phyloP scores from a whole-genome alignment of 139 green algal genomes.

The Cymbomonas tetramitiformis region DNA sequence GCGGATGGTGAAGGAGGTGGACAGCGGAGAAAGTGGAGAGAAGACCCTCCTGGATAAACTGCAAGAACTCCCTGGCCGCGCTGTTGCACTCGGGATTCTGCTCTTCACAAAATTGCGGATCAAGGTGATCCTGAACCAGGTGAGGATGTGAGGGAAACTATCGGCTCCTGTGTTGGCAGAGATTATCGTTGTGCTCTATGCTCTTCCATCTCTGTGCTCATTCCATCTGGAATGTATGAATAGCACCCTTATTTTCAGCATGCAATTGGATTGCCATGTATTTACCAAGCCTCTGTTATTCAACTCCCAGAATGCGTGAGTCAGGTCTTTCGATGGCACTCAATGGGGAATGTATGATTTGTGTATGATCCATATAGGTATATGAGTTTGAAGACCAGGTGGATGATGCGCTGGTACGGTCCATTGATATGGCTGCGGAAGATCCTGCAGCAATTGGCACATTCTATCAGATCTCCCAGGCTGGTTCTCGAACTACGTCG shows the following conservation, averaged over 20 bases:
- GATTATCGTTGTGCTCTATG: too few relatives aligned
- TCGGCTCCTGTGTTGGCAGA: too few relatives aligned
- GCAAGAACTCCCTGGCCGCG: neutral
- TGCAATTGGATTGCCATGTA: too few relatives aligned
- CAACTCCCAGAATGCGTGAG: too few relatives aligned
- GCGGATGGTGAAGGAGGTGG: neutral
- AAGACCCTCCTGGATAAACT: neutral
- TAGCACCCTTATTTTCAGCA: too few relatives aligned
- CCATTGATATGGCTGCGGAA: conserved; percentile 7
- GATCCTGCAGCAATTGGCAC: conserved; percentile 8
- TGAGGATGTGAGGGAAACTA: too few relatives aligned
- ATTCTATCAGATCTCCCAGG: conserved; percentile 13
- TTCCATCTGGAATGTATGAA: too few relatives aligned
- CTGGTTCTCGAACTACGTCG: conserved; percentile 1
- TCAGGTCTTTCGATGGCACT: too few relatives aligned
- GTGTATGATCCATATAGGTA: too few relatives aligned
- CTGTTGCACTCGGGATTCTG: conserved; percentile 6
- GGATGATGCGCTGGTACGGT: conserved; percentile 10
- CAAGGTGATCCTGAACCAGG: conserved; percentile 19
- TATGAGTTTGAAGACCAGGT: conserved; percentile 11
- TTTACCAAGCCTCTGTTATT: too few relatives aligned
- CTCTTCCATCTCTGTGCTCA: too few relatives aligned
- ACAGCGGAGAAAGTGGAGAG: neutral
- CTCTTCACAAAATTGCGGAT: conserved; percentile 18
- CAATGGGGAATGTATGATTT: too few relatives aligned